Conservation (phyloP, 805 yeast genomes). For the Yamadazyma sp. region DNA sequence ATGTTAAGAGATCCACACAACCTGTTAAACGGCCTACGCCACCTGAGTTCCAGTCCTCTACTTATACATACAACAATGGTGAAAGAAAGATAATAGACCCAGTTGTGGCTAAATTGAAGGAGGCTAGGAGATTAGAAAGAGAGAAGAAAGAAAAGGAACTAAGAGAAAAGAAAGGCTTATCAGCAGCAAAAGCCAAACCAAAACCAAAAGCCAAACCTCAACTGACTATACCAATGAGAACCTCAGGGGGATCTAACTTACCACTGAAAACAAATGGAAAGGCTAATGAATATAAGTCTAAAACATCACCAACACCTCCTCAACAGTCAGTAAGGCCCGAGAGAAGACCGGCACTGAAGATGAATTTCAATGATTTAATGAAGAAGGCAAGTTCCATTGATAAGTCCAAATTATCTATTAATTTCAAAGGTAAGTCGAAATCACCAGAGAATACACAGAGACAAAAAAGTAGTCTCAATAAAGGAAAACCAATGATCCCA, state of each 20-base stretch:
- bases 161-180: constrained; percentile 30
- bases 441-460: constrained; percentile 19
- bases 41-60: constrained; percentile 3
- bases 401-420: constrained; percentile 36
- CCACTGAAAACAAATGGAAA: background rate
- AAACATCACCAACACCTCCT: background rate
- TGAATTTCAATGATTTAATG: constrained; percentile 67
- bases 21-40: no score
- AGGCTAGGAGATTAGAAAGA: constrained; percentile 56
- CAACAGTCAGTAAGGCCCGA: constrained; percentile 2
- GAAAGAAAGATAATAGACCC: constrained; percentile 50
- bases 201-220: constrained; percentile 10
- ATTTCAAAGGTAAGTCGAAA: constrained; percentile 33
- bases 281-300: background rate
- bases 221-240: constrained; percentile 9
- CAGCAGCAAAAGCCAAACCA: constrained; percentile 17
- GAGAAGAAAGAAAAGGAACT: constrained; percentile 38
- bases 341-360: constrained; percentile 9
- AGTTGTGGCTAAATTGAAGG: constrained; percentile 67
- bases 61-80: constrained; percentile 10
- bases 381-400: constrained; percentile 64
- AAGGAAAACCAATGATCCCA: background rate
- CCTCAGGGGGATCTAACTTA: constrained; percentile 4
- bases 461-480: background rate
- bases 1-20: no score